These are phyloP conservation scores for Sporothrix euskadiensis DNA, from an alignment of 2,329 filamentous ascomycete species.

Conservation along the genomic window DNA sequence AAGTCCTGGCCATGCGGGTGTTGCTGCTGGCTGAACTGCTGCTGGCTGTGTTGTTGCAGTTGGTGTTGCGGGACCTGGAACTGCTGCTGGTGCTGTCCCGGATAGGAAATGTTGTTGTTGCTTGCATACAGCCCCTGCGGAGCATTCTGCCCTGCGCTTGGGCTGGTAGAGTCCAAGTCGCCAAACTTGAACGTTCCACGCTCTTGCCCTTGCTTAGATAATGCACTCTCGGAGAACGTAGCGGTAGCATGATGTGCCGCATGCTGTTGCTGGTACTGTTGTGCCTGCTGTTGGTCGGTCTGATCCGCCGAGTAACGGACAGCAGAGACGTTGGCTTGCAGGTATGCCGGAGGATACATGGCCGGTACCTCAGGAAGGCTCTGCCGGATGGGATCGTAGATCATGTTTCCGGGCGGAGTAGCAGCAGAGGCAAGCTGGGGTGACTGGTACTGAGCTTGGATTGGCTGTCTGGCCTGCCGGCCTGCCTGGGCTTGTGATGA, in stretches of 20 bases:
- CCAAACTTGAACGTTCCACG: neutral
- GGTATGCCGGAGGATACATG: slow-evolving; percentile 53
- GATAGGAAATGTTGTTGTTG: slow-evolving; percentile 22
- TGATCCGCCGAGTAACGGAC: slow-evolving; percentile 47
- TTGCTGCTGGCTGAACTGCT: slow-evolving; percentile 24
- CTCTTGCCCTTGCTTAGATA: neutral
- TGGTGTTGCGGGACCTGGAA: slow-evolving; percentile 23
- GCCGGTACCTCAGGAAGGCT: slow-evolving; percentile 52
- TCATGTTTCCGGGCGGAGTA: slow-evolving; percentile 59
- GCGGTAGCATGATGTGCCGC: neutral
- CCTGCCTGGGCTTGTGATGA: slow-evolving; percentile 21
- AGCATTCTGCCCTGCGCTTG: neutral
- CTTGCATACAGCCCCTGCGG: neutral
- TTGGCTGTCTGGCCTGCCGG: slow-evolving; percentile 16
- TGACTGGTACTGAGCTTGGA: slow-evolving; percentile 29
- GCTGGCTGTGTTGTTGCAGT: slow-evolving; percentile 1
- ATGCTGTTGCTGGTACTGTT: neutral
- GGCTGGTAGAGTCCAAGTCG: neutral
- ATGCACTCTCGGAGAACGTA: neutral
- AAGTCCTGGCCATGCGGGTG: slow-evolving; percentile 26
- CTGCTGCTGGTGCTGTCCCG: slow-evolving; percentile 24
- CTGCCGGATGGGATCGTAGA: slow-evolving; percentile 61
- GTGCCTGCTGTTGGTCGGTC: slow-evolving; percentile 26
- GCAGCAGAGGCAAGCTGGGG: slow-evolving; percentile 43
- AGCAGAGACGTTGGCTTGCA: slow-evolving; percentile 52